Conservation (phyloP, 306 rosid genomes). For the Castanopsis chinensis region DNA sequence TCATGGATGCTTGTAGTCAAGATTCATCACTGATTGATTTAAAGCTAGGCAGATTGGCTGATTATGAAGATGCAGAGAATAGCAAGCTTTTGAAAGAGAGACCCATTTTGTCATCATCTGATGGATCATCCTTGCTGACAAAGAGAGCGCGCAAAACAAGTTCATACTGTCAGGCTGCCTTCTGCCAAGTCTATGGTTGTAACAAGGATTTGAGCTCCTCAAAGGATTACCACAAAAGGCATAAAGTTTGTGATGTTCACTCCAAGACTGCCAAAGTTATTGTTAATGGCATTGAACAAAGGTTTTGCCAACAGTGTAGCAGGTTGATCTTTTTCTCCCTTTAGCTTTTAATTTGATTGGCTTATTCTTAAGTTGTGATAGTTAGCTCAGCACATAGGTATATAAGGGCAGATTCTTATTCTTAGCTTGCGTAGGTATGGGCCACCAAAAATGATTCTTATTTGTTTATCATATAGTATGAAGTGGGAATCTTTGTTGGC, state of each 20-base stretch:
- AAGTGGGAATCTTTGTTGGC: neutral
- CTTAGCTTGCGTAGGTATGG: neutral
- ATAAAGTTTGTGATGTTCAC: slow-evolving; percentile 80
- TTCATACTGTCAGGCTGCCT: slow-evolving; percentile 41
- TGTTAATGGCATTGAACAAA: slow-evolving; percentile 76
- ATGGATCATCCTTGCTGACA: slow-evolving; percentile 14
- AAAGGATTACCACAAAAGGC: slow-evolving; percentile 81
- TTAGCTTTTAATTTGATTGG: neutral
- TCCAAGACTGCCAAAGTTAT: slow-evolving; percentile 74
- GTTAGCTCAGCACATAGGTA: slow-evolving; percentile 11
- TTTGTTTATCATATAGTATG: neutral
- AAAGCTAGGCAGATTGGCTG: slow-evolving; percentile 65
- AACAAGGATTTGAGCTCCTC: slow-evolving; percentile 70
- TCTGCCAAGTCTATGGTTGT: slow-evolving; percentile 81
- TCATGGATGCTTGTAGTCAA: slow-evolving; percentile 33
- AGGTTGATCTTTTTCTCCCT: slow-evolving; percentile 40
- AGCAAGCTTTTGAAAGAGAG: slow-evolving; percentile 28
- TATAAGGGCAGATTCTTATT: slow-evolving; percentile 4
- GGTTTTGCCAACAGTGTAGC: slow-evolving; percentile 93
- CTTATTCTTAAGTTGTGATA: neutral
- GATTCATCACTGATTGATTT: slow-evolving; percentile 56
- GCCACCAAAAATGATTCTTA: neutral
- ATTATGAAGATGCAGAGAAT: slow-evolving; percentile 33
- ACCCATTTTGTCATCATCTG: slow-evolving; percentile 26
- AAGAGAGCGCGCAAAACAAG: slow-evolving; percentile 51